Evolutionary conservation across 108 stramenopile genomes (phyloP), one percentile per base, ranked within the genome.

Genomic region (Fistulifera pelliculosa): DNA sequence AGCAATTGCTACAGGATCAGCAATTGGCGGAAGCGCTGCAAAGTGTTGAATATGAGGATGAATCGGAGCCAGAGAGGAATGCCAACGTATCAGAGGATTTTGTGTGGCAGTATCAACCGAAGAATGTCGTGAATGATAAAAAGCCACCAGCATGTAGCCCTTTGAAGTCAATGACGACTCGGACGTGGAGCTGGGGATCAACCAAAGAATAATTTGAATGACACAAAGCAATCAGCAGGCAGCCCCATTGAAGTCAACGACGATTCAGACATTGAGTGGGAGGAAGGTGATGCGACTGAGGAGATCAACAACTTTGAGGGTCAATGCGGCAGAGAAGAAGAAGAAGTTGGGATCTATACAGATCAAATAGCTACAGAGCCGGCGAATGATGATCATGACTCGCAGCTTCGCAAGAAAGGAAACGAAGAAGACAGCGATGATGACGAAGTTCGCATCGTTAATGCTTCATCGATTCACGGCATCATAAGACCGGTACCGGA

Each of bases 101-200:
- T 22, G 21, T 22, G 45, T 47, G 45, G 45, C 22, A 22, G 45
- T 4, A 27, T 15, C 16, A 31, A 26, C 7, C 28, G 24, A 31
- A 31, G 50, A 26, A 31, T 19, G 3, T 25, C 25, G 2, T 25
- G 27, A 16, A 38, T n/a, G 25, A 17, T 26, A 19, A 23, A 45
- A 31, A 16, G 22, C 4, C 16, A 8, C 8, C 31, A 35, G 6
- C 3, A 35, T 6, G 31, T 35, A n/a, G n/a, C 31, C 17, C 13
- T 2, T 15, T 16, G 50, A 61, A 38, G 56, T 56, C 35, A 54
- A 56, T 12, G 54, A 60, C 5, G 69, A 73, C n/a, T 72, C 69
- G 27, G 69, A 71, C 35, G 56, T 79, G 49, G 73, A 71, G 39
- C 76, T 77, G 77, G 77, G 79, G 62, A 56, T 13, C 28, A 26